phyloP scores from a whole-genome alignment of 306 rosid genomes.

The Biancaea sappan region DNA sequence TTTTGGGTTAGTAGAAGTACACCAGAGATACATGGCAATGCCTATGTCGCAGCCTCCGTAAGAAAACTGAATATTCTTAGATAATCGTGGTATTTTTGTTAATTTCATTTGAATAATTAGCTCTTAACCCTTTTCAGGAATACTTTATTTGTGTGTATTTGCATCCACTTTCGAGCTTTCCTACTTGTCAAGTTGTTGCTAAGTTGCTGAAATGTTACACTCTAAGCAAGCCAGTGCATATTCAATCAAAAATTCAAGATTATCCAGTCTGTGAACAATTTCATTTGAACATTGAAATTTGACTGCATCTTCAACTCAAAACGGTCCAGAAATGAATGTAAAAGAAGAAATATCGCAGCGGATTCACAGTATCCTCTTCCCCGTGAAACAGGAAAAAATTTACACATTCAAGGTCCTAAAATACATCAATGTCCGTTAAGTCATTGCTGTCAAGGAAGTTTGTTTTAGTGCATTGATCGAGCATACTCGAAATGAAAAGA shows the following conservation, averaged over 20 bases:
- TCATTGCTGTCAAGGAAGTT: background rate
- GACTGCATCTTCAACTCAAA: no score
- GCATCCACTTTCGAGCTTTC: background rate
- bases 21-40: background rate
- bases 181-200: background rate
- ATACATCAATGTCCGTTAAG: background rate
- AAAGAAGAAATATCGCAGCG: no score
- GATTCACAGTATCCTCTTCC: background rate
- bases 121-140: background rate
- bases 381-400: background rate
- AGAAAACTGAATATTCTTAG: background rate
- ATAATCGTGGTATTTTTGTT: background rate
- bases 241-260: background rate
- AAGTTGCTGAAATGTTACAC: background rate
- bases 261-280: background rate
- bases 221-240: background rate
- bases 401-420: background rate
- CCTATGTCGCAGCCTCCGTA: background rate
- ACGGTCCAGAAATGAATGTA: no score
- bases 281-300: slow-evolving; percentile 1
- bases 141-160: background rate
- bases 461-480: background rate
- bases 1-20: background rate
- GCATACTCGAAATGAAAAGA: background rate
- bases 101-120: background rate